Percentiles rank a stretch among this genome's conserved stretches.
phyloP scores from a whole-genome alignment of 345 rosid species.

The Populus pruinosa region DNA sequence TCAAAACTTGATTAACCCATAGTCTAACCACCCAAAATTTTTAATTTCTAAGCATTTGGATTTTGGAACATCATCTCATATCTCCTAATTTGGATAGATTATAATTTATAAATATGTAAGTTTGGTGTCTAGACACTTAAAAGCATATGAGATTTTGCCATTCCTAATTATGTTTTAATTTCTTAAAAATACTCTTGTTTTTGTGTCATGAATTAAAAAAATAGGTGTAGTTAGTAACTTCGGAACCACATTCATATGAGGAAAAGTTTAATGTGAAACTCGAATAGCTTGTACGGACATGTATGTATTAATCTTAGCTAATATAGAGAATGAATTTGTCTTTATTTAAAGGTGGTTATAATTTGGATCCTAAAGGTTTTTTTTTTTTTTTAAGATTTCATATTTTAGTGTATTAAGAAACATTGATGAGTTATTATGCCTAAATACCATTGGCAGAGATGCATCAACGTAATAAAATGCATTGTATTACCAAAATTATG shows the following conservation, averaged over 20 bases:
- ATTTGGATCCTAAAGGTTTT: neutral
- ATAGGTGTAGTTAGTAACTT: neutral
- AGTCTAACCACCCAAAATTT: too few species aligned
- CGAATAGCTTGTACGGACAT: slow-evolving; percentile 16
- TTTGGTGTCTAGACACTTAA: neutral
- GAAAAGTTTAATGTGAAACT: neutral
- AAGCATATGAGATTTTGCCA: neutral
- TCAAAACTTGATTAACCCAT: too few species aligned
- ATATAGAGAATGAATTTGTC: neutral
- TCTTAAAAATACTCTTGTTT: neutral
- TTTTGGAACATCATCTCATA: too few species aligned
- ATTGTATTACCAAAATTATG: neutral
- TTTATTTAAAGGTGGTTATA: neutral
- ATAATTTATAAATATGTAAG: neutral
- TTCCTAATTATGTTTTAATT: neutral
- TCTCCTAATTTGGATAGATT: too few species aligned
- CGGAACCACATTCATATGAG: slow-evolving; percentile 14
- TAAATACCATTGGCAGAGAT: neutral
- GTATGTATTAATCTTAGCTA: too few species aligned
- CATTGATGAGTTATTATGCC: neutral
- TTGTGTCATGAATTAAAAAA: neutral
- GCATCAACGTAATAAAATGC: neutral
- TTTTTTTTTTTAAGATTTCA: too few species aligned
- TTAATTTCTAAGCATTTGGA: too few species aligned
- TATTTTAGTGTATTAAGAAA: neutral